phyloP scores from a whole-genome alignment of 1,139 yeast species.

The Pichiaceae sp. region DNA sequence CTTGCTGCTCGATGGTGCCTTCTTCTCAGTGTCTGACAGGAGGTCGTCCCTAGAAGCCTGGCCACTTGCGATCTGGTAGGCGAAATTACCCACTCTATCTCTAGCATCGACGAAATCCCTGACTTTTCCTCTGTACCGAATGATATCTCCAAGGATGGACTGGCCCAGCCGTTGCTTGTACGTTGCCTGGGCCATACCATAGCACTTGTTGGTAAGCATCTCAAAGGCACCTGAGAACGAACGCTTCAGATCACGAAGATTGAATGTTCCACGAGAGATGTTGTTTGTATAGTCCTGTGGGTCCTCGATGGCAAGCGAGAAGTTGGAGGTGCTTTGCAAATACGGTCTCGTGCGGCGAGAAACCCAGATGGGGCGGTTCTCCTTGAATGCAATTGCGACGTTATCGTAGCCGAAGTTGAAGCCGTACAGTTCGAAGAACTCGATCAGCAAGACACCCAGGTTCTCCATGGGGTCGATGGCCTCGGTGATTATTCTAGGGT shows the following conservation, averaged over 20 bases:
- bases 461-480: slow-evolving; percentile 66
- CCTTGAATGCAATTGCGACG: slow-evolving; percentile 53
- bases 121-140: slow-evolving; percentile 64
- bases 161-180: slow-evolving; percentile 63
- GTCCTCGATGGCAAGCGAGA: slow-evolving; percentile 76
- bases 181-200: slow-evolving; percentile 45
- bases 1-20: neutral
- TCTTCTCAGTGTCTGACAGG: slow-evolving; percentile 16
- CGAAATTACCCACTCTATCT: slow-evolving; percentile 52
- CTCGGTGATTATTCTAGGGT: slow-evolving; percentile 67
- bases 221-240: slow-evolving; percentile 93
- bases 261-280: slow-evolving; percentile 80
- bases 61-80: slow-evolving; percentile 27
- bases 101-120: slow-evolving; percentile 80
- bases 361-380: slow-evolving; percentile 43
- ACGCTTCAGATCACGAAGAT: slow-evolving; percentile 69
- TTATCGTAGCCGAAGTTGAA: slow-evolving; percentile 81
- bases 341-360: slow-evolving; percentile 47
- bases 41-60: slow-evolving; percentile 7
- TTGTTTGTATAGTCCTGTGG: slow-evolving; percentile 82
- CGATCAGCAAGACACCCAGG: slow-evolving; percentile 81
- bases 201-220: slow-evolving; percentile 64
- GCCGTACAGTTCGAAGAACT: slow-evolving; percentile 94
- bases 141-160: slow-evolving; percentile 75
- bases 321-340: slow-evolving; percentile 49